These are phyloP conservation scores for Craterostigma plantagineum DNA, from an alignment of 257 asterid species.

Conservation along the genomic window DNA sequence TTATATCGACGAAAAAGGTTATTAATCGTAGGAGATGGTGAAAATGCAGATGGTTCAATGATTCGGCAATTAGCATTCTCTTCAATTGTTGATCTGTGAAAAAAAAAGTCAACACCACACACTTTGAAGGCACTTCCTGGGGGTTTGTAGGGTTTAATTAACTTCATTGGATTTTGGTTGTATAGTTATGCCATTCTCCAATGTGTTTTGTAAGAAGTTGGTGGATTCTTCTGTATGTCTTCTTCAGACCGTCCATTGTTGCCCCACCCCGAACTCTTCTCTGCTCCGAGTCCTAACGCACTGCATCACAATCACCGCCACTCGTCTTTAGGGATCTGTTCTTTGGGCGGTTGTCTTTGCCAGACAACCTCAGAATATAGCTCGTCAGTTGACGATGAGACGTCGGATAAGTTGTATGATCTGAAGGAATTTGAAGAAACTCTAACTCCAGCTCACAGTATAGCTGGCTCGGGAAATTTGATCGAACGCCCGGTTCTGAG, in stretches of 20 bases:
- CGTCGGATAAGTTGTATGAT: slow-evolving; percentile 12
- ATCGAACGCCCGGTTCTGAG: slow-evolving; percentile 8
- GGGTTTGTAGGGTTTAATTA: slow-evolving; percentile 10
- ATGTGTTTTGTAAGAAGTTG: slow-evolving; percentile 19
- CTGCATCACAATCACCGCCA: slow-evolving; percentile 9
- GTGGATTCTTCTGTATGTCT: slow-evolving; percentile 41
- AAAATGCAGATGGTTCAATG: background rate
- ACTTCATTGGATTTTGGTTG: slow-evolving; percentile 5
- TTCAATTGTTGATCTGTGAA: background rate
- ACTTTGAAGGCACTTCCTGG: slow-evolving; percentile 12
- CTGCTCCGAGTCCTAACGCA: slow-evolving; percentile 20
- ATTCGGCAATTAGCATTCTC: slow-evolving; percentile 9
- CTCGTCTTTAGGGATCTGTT: slow-evolving; percentile 21
- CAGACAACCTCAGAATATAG: slow-evolving; percentile 7
- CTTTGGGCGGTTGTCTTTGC: slow-evolving; percentile 20
- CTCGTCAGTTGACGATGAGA: slow-evolving; percentile 19
- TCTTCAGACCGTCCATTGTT: slow-evolving; percentile 54
- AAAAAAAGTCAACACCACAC: slow-evolving; percentile 5
- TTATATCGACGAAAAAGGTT: too few species aligned
- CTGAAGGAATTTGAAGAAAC: slow-evolving; percentile 16
- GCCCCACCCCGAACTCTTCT: slow-evolving; percentile 25
- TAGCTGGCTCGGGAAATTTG: slow-evolving; percentile 11
- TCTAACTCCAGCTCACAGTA: slow-evolving; percentile 10
- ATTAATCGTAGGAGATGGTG: slow-evolving; percentile 1
- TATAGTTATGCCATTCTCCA: slow-evolving; percentile 20